phyloP scores from a whole-genome alignment of 768 basidiomycete species.

The Hygrocybe coccinea region DNA sequence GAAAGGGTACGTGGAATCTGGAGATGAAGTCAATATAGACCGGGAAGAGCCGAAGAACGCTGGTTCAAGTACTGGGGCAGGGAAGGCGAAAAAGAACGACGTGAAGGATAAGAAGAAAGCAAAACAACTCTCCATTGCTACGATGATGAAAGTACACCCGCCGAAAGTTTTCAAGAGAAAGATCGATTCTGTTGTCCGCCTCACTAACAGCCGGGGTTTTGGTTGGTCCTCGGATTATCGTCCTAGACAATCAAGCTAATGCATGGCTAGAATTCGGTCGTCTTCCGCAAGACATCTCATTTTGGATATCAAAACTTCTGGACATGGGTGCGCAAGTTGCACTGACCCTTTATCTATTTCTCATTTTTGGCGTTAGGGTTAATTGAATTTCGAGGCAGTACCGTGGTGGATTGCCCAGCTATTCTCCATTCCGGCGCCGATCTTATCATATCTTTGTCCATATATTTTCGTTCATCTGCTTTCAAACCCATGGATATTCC shows the following conservation, averaged over 20 bases:
- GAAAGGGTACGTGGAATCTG: slow-evolving; percentile 58
- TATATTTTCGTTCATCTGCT: slow-evolving; percentile 64
- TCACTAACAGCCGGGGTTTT: slow-evolving; percentile 59
- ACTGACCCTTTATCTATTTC: neutral
- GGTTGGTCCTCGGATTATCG: slow-evolving; percentile 40
- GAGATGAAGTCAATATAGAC: slow-evolving; percentile 57
- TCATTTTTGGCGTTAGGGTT: slow-evolving; percentile 40
- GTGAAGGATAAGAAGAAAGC: slow-evolving; percentile 38
- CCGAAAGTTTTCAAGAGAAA: slow-evolving; percentile 47
- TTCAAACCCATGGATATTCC: slow-evolving; percentile 48
- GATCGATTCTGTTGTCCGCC: slow-evolving; percentile 57
- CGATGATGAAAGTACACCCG: slow-evolving; percentile 60
- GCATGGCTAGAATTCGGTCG: slow-evolving; percentile 66
- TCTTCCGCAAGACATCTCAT: slow-evolving; percentile 60
- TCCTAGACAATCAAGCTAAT: neutral
- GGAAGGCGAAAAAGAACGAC: slow-evolving; percentile 32
- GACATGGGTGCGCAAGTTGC: slow-evolving; percentile 52
- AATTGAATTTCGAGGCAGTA: slow-evolving; percentile 56
- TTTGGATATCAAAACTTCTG: slow-evolving; percentile 70
- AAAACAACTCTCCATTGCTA: slow-evolving; percentile 60
- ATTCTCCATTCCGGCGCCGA: slow-evolving; percentile 68
- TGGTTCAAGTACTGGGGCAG: slow-evolving; percentile 21
- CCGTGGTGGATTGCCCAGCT: slow-evolving; percentile 74
- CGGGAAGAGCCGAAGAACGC: slow-evolving; percentile 44
- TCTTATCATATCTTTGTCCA: slow-evolving; percentile 70